These are phyloP conservation scores for Solanum pimpinellifolium DNA, from an alignment of 257 asterid species.

Conservation along the genomic window DNA sequence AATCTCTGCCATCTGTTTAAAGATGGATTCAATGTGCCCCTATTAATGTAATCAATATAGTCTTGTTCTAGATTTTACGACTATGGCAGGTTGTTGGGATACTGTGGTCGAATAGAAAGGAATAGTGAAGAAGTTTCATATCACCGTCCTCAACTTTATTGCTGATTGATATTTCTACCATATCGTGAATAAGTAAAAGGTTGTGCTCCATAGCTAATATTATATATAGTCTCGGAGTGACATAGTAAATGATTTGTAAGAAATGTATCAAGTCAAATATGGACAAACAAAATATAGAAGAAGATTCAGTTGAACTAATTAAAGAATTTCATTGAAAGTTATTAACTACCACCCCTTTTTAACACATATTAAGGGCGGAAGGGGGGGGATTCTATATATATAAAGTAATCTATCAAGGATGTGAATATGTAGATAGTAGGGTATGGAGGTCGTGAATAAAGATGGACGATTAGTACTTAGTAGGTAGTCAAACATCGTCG, in stretches of 20 bases:
- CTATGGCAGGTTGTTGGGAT: not conserved
- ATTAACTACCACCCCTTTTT: not conserved
- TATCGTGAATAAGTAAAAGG: not conserved
- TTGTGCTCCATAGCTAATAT: not conserved
- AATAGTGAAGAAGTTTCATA: not conserved
- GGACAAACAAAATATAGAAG: not conserved
- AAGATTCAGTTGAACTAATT: not conserved
- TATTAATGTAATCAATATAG: not conserved
- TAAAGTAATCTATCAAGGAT: not conserved
- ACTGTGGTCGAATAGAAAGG: not conserved
- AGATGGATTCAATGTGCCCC: not conserved
- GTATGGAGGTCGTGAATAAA: not conserved
- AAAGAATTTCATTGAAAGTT: not conserved
- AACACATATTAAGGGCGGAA: not conserved
- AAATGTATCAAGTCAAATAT: not conserved
- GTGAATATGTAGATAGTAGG: not conserved
- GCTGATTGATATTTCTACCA: not conserved
- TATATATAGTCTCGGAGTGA: not conserved
- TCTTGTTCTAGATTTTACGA: not conserved
- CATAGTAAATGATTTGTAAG: not conserved
- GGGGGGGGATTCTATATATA: not conserved
- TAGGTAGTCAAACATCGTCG: not conserved
- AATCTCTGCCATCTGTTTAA: not conserved
- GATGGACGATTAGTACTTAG: not conserved
- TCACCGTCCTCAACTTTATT: not conserved